Evolutionary conservation across 73 alveolate genomes (phyloP).

Genomic region (Paramecium caudatum): DNA sequence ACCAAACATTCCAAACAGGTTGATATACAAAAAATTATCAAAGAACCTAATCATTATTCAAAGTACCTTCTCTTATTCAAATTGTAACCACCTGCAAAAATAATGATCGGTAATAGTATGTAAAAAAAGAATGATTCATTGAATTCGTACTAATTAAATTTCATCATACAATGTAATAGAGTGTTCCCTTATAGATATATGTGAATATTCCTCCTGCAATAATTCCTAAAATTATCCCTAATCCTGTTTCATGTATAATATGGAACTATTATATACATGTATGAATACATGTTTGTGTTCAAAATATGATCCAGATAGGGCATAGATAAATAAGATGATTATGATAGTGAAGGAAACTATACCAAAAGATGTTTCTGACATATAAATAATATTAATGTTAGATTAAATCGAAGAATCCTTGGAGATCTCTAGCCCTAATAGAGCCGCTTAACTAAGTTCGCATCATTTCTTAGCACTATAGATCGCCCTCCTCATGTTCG

Average conservation of each 20-base stretch:
- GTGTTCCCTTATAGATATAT: neutral
- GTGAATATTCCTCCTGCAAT: slow-evolving; percentile 71
- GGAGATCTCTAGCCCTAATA: neutral
- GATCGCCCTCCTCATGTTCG: too few relatives aligned
- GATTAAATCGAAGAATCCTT: neutral
- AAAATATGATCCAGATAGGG: slow-evolving; percentile 67
- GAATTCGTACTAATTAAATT: slow-evolving; percentile 43
- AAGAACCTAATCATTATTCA: slow-evolving; percentile 79
- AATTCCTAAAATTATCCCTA: slow-evolving; percentile 74
- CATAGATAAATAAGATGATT: slow-evolving; percentile 57
- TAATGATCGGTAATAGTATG: slow-evolving; percentile 96
- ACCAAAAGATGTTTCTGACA: slow-evolving; percentile 69
- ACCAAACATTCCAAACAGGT: slow-evolving; percentile 95
- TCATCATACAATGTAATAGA: slow-evolving; percentile 9
- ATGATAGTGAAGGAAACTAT: slow-evolving; percentile 54
- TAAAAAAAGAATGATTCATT: slow-evolving; percentile 92
- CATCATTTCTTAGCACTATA: too few relatives aligned
- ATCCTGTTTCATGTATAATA: slow-evolving; percentile 76
- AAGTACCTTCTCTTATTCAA: slow-evolving; percentile 78
- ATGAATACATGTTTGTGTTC: slow-evolving; percentile 70
- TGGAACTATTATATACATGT: slow-evolving; percentile 52
- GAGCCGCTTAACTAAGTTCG: too few relatives aligned
- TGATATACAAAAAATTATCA: slow-evolving; percentile 92
- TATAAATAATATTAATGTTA: neutral
- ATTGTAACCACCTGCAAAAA: slow-evolving; percentile 98